A percentile compares a stretch with the other conserved stretches of the same genome.
Conservation (phyloP, 345 rosid genomes). For the Leavenworthia alabamica region DNA sequence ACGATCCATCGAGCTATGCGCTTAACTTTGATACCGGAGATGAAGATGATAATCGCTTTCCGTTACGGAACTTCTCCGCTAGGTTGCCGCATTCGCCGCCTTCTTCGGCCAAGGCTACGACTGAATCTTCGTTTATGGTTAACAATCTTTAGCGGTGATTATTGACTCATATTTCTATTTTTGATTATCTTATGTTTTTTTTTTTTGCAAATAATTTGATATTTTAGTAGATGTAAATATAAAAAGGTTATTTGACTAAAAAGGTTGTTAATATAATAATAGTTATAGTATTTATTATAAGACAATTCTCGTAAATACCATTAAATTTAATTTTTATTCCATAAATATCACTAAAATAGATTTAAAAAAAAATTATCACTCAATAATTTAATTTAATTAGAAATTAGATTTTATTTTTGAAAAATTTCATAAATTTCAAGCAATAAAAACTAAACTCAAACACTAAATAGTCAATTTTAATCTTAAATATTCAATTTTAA, state of each 20-base stretch:
- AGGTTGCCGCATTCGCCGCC: constrained; percentile 34
- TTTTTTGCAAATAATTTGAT: background rate
- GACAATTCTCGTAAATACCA: too few species aligned
- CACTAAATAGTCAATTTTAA: too few species aligned
- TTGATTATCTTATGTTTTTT: background rate
- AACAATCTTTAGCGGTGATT: constrained; percentile 14
- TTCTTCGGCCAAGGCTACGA: constrained; percentile 1
- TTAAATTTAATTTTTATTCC: too few species aligned
- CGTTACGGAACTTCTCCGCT: constrained; percentile 24
- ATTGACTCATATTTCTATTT: background rate
- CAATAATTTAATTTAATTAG: too few species aligned
- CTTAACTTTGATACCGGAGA: constrained; percentile 32
- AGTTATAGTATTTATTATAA: background rate
- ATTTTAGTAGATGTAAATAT: background rate
- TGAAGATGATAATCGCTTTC: constrained; percentile 17
- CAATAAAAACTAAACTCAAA: too few species aligned
- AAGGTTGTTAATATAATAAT: background rate
- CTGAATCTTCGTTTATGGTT: background rate
- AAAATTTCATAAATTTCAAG: too few species aligned
- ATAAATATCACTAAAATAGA: too few species aligned
- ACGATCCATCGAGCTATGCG: constrained; percentile 30
- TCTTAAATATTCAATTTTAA: too few species aligned
- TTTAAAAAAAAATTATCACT: too few species aligned
- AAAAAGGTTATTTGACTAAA: background rate
- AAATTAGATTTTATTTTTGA: too few species aligned